Conservation (phyloP, 139 green algal genomes). For the Coccomyxa sp. region DNA sequence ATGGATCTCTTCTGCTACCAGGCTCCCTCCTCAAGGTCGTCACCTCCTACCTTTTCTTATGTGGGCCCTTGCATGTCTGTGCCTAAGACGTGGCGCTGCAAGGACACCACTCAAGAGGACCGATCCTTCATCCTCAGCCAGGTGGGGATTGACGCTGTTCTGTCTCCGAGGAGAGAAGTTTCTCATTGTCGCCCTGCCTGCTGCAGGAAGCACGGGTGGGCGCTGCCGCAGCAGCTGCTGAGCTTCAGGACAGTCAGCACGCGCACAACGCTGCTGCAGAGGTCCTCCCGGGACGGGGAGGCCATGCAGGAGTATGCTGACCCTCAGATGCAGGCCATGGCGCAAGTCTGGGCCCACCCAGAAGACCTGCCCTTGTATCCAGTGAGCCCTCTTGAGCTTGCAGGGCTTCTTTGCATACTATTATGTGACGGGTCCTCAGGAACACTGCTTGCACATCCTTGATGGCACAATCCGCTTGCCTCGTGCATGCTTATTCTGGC, state of each 20-base stretch:
- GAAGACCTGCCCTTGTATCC: slow-evolving; percentile 45
- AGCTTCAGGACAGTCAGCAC: neutral
- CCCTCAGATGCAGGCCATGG: slow-evolving; percentile 40
- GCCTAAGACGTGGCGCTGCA: too few species aligned
- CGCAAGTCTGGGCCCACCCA: slow-evolving; percentile 52
- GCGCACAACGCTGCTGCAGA: neutral
- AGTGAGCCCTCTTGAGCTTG: neutral
- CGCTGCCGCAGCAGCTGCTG: slow-evolving; percentile 4
- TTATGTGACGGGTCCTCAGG: neutral
- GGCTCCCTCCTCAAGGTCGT: neutral
- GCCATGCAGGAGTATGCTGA: slow-evolving; percentile 17
- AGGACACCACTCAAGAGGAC: too few species aligned
- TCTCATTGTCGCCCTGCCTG: too few species aligned
- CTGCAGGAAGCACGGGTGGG: slow-evolving; percentile 2
- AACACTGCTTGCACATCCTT: too few species aligned
- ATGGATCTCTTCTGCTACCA: slow-evolving; percentile 29
- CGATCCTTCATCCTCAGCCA: too few species aligned
- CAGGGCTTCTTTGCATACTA: neutral
- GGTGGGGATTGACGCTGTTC: too few species aligned
- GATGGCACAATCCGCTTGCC: too few species aligned
- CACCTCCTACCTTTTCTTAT: too few species aligned
- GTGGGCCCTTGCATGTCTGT: too few species aligned
- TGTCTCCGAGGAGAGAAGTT: too few species aligned
- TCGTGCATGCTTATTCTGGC: too few species aligned
- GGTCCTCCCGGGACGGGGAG: neutral